Evolutionary conservation across 805 yeast genomes (phyloP), one percentile per base, ranked within the genome.

Genomic region (Priceomyces castillae): DNA sequence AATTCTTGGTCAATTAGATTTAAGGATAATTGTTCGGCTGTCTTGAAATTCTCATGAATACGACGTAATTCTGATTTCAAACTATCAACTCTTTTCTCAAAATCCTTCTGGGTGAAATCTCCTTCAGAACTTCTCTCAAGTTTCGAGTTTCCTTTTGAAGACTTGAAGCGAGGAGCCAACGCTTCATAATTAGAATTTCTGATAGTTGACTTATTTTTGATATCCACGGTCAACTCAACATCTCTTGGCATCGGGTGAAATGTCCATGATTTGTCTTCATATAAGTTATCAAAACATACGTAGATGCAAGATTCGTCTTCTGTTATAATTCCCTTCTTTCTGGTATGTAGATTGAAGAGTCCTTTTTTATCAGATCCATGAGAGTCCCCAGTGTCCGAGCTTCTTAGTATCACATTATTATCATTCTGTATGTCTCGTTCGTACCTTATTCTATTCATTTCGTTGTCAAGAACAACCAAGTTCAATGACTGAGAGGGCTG

Each of bases 211-310:
- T 62, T 58, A 45, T 64, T 64, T 46, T 69, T 61, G 37, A 71
- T 61, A 39, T 64, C 62, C 15, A 71, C 72, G 12, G 42, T 50
- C 30, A 71, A 37, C 43, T 64, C 64, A 11, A 71, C 54, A 31
- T 71, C 73, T 28, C 61, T 54, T 4, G 53, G 22, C 18, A 46
- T 46, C 4, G 73, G 69, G 14, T 54, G 52, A 48, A 67, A 71
- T 15, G 73, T 64, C 74, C 74, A 71, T 7, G 73, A 66, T 46
- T 65, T 63, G 50, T 71, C 76, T 34, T 49, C 53, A 53, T 63
- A 71, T 23, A 69, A 40, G 48, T 71, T 71, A 52, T 71, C 75
- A 53, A 71, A 71, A 48, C 76, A 71, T 14, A 71, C 55, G 48
- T 67, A 58, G 15, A 71, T 58, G 30, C 56, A 51, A 7, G 65